Evolutionary conservation across 192 early-diverging fungal genomes (phyloP).

Genomic region (Entomortierella parvispora): DNA sequence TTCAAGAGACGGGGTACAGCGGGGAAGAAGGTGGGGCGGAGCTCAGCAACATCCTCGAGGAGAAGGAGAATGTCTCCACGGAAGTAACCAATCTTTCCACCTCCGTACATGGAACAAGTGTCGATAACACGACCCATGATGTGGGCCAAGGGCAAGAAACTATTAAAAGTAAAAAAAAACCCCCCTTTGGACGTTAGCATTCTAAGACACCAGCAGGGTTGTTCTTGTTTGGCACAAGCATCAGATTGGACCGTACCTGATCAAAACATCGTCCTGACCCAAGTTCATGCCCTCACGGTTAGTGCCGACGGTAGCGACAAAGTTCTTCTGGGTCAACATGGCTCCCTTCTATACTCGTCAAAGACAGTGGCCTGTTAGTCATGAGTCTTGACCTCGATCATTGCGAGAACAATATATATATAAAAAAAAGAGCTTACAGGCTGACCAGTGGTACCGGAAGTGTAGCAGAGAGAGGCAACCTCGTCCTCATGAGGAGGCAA

Average conservation of each 20-base stretch:
- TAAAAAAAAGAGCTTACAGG: slow-evolving; percentile 61
- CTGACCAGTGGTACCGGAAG: slow-evolving; percentile 87
- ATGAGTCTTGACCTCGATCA: no score
- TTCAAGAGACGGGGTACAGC: slow-evolving; percentile 94
- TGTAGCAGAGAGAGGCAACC: slow-evolving; percentile 81
- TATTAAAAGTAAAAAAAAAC: background rate
- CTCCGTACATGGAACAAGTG: slow-evolving; percentile 61
- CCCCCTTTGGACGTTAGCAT: background rate
- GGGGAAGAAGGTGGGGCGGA: slow-evolving; percentile 85
- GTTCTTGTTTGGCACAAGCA: no score
- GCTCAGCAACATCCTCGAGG: slow-evolving; percentile 83
- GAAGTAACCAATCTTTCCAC: slow-evolving; percentile 78
- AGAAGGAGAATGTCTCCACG: slow-evolving; percentile 71
- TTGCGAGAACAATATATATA: background rate
- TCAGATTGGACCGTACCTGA: slow-evolving; percentile 17
- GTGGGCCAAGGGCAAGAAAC: slow-evolving; percentile 88
- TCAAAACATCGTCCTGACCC: slow-evolving; percentile 23
- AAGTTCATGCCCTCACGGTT: slow-evolving; percentile 43
- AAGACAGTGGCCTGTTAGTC: no score
- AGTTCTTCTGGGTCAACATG: slow-evolving; percentile 88
- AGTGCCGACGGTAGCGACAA: slow-evolving; percentile 63
- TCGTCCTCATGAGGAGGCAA: slow-evolving; percentile 72
- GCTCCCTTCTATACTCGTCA: slow-evolving; percentile 54
- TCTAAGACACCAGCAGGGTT: no score
- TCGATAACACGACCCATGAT: slow-evolving; percentile 83